Base-by-base conservation (phyloP, 331 rosid species). In the Ulmus americana region DNA sequence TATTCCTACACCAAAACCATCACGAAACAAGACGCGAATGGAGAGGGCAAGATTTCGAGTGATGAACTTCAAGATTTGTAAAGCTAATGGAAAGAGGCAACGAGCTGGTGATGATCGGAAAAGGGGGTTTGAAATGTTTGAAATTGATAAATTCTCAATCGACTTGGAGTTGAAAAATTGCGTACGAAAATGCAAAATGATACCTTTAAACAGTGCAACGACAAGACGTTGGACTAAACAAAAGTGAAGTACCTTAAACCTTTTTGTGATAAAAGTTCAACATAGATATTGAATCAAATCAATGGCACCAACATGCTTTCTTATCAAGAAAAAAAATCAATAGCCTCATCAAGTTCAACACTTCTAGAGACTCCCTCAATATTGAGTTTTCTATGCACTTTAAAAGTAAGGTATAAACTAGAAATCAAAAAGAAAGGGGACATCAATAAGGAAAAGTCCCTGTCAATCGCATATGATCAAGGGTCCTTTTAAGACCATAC, bases 401-500 rank as follows among this genome's bases (percentile, higher is more conserved):
- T 45, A 50, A 83, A 75, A 71, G 73, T 73, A 81, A 43, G 49
- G 11, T 15, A 51, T 9, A 18, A 42, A 59, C 8, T 76, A 86
- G 85, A 64, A 3, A 68, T 73, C 75, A 73, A 59, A 48, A 63
- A 10, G 64, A 71, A 65, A 39, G 49, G 46, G 57, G 70, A 68
- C 59, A 59, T 87, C 86, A 88, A 71, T 46, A 82, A 40, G 99
- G 99, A 66, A 94, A 94, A 44, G 72, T 74, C 55, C 97, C 99
- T 0, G 96, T 90, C 88, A 77, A 79, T 77, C 69, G 74, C 59
- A 94, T 94, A 75, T 94, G 97, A 68, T 87, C 80, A 51, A 94
- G 96, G 77, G 99, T 94, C 45, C 73, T 80, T 63, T 48, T 72
- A 55, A 94, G 88, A 77, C 99, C 99, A 79, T 81, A 90, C 67